Percentiles rank a stretch among this genome's conserved stretches.
phyloP scores from a whole-genome alignment of 2,329 filamentous ascomycete species.

The Annulohypoxylon truncatum region DNA sequence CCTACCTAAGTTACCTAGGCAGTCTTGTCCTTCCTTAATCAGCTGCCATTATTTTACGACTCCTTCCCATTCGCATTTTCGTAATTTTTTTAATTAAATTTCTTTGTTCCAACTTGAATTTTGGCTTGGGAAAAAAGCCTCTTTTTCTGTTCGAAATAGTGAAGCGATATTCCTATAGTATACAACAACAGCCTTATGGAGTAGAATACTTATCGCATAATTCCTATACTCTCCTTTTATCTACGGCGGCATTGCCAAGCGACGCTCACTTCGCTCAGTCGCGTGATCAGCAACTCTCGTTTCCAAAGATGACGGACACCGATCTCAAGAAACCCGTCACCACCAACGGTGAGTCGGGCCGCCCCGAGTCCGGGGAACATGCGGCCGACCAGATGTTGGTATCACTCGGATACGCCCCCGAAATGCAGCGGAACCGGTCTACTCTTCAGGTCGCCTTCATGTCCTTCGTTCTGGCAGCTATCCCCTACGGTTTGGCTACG shows the following conservation, averaged over 20 bases:
- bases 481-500: conserved; percentile 78
- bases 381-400: conserved; percentile 72
- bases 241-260: conserved; percentile 8
- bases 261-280: background rate
- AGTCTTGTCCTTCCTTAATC: conserved; percentile 15
- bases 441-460: conserved; percentile 79
- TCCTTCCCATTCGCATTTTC: conserved; percentile 8
- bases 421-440: conserved; percentile 72
- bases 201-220: background rate
- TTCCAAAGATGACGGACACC: conserved; percentile 35
- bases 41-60: conserved; percentile 23
- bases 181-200: conserved; percentile 11
- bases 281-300: conserved; percentile 16
- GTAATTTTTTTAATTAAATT: conserved; percentile 5
- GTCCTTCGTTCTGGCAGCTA: conserved; percentile 80
- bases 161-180: background rate
- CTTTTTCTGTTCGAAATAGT: background rate
- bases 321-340: conserved; percentile 30
- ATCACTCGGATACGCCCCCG: conserved; percentile 73
- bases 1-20: too few relatives aligned
- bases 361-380: conserved; percentile 46
- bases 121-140: background rate
- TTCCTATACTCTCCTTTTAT: background rate
- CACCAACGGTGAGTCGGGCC: conserved; percentile 23
- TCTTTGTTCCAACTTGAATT: background rate